Percentiles rank a stretch among this genome's conserved stretches.
These are phyloP conservation scores for Porogramme epimiltina DNA, from an alignment of 1,284 basidiomycete genomes.

Conservation along the genomic window DNA sequence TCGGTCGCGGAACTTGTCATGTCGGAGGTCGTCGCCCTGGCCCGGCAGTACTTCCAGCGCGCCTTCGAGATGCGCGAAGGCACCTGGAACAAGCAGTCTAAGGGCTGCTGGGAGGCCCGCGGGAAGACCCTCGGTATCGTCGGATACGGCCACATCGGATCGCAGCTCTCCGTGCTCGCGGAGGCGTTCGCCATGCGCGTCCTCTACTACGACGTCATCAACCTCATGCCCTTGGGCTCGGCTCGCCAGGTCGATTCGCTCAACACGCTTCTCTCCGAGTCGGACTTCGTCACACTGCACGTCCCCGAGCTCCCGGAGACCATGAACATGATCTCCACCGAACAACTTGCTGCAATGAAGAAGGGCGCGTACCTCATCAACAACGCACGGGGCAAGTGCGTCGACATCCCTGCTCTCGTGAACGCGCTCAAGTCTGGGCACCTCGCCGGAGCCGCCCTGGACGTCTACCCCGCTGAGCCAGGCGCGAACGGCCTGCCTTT, in stretches of 20 bases:
- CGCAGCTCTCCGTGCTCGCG: constrained; percentile 95
- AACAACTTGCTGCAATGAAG: constrained; percentile 91
- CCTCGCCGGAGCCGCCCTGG: constrained; percentile 92
- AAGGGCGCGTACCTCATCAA: constrained; percentile 95
- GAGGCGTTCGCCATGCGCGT: constrained; percentile 97
- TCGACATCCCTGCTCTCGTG: constrained; percentile 92
- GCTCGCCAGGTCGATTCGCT: constrained; percentile 90
- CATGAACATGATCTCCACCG: constrained; percentile 86
- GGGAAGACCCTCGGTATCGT: constrained; percentile 98
- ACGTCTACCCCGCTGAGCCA: constrained; percentile 95
- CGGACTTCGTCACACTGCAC: constrained; percentile 97
- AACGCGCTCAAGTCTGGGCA: constrained; percentile 82
- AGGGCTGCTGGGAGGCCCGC: constrained; percentile 97
- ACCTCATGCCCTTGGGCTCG: constrained; percentile 97
- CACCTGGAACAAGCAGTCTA: constrained; percentile 99
- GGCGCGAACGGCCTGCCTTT: constrained; percentile 89
- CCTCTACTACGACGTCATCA: constrained; percentile 94
- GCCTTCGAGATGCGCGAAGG: constrained; percentile 87
- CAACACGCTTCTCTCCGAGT: constrained; percentile 72
- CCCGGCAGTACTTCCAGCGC: constrained; percentile 93
- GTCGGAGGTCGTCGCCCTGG: constrained; percentile 91
- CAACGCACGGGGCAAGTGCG: constrained; percentile 94
- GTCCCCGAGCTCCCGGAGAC: constrained; percentile 98
- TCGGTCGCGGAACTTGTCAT: constrained; percentile 99
- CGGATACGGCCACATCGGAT: constrained; percentile 98